Evolutionary conservation across 192 early-diverging fungal genomes (phyloP).

Genomic region (Backusella australiensis): DNA sequence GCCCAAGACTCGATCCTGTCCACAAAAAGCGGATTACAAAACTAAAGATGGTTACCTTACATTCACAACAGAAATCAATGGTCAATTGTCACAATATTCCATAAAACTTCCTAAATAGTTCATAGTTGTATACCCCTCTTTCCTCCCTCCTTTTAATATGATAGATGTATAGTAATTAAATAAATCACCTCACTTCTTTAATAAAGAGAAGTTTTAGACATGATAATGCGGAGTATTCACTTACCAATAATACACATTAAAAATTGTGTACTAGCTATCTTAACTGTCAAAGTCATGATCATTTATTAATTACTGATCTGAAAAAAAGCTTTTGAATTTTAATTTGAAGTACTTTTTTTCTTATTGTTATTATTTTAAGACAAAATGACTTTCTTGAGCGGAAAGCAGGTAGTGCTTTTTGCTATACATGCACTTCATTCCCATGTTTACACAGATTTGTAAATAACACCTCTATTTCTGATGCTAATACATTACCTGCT

Average conservation of each 20-base stretch:
- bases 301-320: not conserved
- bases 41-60: conserved; percentile 9
- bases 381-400: not conserved
- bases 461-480: not conserved
- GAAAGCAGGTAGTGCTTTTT: not conserved
- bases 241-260: not conserved
- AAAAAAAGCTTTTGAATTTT: not conserved
- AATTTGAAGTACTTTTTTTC: not conserved
- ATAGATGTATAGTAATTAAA: conserved; percentile 7
- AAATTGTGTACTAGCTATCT: not conserved
- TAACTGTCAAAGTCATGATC: not conserved
- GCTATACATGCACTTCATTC: not conserved
- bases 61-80: conserved; percentile 22
- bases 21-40: not conserved
- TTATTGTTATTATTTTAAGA: too few relatives aligned
- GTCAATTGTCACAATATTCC: conserved; percentile 13
- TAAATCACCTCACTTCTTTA: not conserved
- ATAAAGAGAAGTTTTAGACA: not conserved
- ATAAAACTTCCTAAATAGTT: not conserved
- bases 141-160: not conserved
- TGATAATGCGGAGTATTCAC: not conserved
- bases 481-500: conserved; percentile 49
- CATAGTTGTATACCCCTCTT: conserved; percentile 6
- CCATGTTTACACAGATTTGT: not conserved
- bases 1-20: not conserved